Evolutionary conservation across 2,329 filamentous ascomycete genomes (phyloP), one percentile per base, ranked within the genome.

Genomic region (Ceratocystis albifundus): DNA sequence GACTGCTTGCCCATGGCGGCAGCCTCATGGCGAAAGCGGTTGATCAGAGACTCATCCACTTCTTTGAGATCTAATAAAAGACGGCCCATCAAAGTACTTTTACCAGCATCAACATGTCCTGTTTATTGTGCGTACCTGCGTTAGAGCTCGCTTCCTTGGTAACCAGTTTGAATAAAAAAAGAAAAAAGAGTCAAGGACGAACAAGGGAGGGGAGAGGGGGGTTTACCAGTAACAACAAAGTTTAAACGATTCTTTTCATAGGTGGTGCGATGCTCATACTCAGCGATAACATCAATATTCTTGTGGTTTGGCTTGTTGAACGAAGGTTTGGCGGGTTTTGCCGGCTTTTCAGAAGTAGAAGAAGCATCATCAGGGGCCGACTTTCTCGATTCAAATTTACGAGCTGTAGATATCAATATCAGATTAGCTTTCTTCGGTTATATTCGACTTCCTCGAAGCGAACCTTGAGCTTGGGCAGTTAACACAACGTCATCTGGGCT

Each of bases 61-160:
- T 92, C 88, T 68, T 92, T 88, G 50, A 96, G 82, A 71, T 99
- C 94, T 53, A 93, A 86, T 4, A 99, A 79, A 32, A 99, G 76
- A n/a, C 94, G 86, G 0, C 93, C 94, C 93, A 99, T 97, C 46
- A 99, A 81, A 4, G 94, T 99, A 74, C 91, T 96, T 76, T 99
- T 99, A 64, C 94, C 94, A 64, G 95, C 93, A 75, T 99, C 94
- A 66, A 99, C 94, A 74, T 99, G 94, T 15, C 94, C 91, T 90
- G 73, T 66, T 66, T 2, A 41, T 41, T 41, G 36, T 41, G 36
- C 2, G 15, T n/a, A 12, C 7, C 50, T 22, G 59, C n/a, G 61
- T 67, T 59, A 66, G 59, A 44, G 20, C 28, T 8, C 36, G 22
- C 22, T 10, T 41, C 36, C 36, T 46, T n/a, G 8, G 20, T 28